Evolutionary conservation across 2,329 filamentous ascomycete species (phyloP), one percentile per base, ranked within the genome.

Genomic region (Diaporthe amygdali): DNA sequence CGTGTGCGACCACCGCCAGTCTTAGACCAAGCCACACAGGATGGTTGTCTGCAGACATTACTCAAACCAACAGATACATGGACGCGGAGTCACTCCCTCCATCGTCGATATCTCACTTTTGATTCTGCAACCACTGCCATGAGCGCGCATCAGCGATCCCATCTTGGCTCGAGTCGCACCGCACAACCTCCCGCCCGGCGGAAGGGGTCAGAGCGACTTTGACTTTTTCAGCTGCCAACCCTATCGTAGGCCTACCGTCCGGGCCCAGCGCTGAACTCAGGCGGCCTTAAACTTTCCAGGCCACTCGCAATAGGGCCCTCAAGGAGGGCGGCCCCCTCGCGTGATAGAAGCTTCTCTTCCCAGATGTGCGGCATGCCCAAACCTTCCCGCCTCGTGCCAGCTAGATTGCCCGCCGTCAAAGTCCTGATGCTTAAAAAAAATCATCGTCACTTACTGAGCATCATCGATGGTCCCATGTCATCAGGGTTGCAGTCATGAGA

Each of bases 211-310:
- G 59, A 64, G 59, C 59, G 59, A 49, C 41, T 64, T 64, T 64
- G 30, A 64, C 59, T 64, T 64, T 64, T 49, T 64, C 44, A 64
- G 59, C 59, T 64, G 44, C 59, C 59, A 64, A 64, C 44, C 59
- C 59, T 64, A 49, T 64, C 44, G 27, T 49, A 34, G 41, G 44
- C 27, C 49, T 49, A 14, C 55, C 25, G 25, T 44, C 20, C 7
- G 17, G 44, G 30, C 44, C 59, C 44, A 49, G 59, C 59, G 59
- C 59, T 27, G 59, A 49, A 64, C 59, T 49, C 41, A 37, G 30
- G 59, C 59, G 30, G 59, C 59, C 59, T 64, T 64, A 49, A 20
- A 64, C 30, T 64, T 49, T 64, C 30, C 59, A 41, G 44, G 59
- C 44, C 59, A 39, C 41, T 64, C n/a, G 30, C 59, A 44, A 44